A percentile compares a stretch with the other conserved stretches of the same genome.
Conservation (phyloP, 345 rosid species). For the Laguncularia racemosa region DNA sequence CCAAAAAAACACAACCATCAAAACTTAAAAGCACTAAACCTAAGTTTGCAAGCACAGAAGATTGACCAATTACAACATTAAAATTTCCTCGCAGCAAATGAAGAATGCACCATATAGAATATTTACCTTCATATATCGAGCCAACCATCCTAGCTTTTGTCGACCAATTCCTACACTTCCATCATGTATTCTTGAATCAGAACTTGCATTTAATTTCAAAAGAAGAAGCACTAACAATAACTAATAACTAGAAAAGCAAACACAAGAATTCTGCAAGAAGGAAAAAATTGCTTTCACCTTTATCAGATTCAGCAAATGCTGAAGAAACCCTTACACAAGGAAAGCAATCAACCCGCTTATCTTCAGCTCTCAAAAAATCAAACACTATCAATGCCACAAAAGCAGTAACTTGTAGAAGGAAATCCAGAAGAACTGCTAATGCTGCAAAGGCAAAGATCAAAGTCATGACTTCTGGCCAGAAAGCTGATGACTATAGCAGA, state of each 20-base stretch:
- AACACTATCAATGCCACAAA: constrained; percentile 91
- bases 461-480: not conserved
- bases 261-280: constrained; percentile 3
- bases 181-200: constrained; percentile 21
- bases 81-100: not conserved
- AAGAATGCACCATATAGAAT: not conserved
- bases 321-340: constrained; percentile 63
- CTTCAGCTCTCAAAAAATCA: constrained; percentile 74
- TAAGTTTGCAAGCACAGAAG: no score
- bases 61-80: no score
- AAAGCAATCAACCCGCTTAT: constrained; percentile 79
- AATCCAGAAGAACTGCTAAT: constrained; percentile 90
- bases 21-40: no score
- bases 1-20: no score
- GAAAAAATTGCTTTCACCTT: constrained; percentile 37
- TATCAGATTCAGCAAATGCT: constrained; percentile 45
- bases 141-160: constrained; percentile 66
- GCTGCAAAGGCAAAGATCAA: constrained; percentile 48
- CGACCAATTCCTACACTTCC: constrained; percentile 47
- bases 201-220: constrained; percentile 1
- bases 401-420: constrained; percentile 93
- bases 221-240: not conserved
- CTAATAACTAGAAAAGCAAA: not conserved
- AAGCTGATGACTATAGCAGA: not conserved
- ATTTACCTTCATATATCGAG: constrained; percentile 88